phyloP scores from a whole-genome alignment of 2,329 filamentous ascomycete genomes.

The Dryadomyces quercus-mongolicae region DNA sequence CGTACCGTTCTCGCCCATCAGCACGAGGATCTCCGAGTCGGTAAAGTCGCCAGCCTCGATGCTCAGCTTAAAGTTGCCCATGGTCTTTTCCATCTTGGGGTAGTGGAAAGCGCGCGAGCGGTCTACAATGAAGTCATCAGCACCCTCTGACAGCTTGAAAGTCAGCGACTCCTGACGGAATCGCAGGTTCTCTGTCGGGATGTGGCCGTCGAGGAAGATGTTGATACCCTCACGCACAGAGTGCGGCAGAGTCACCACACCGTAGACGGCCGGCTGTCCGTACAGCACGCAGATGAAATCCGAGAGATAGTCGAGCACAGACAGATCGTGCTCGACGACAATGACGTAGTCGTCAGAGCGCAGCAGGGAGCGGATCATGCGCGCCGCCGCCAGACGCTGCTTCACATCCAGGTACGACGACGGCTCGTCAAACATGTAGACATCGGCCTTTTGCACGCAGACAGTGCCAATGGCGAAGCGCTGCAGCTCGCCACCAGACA shows the following conservation, averaged over 20 bases:
- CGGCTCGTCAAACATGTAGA: slow-evolving; percentile 99
- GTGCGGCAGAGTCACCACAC: slow-evolving; percentile 90
- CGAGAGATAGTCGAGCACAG: slow-evolving; percentile 94
- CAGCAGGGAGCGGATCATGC: slow-evolving; percentile 83
- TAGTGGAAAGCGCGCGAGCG: slow-evolving; percentile 78
- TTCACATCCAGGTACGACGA: slow-evolving; percentile 99
- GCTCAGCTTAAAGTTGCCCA: slow-evolving; percentile 62
- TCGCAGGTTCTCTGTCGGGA: slow-evolving; percentile 94
- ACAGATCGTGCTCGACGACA: slow-evolving; percentile 98
- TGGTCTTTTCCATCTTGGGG: slow-evolving; percentile 82
- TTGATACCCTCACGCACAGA: slow-evolving; percentile 99
- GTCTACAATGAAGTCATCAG: slow-evolving; percentile 79
- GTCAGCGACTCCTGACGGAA: slow-evolving; percentile 96
- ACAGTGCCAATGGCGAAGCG: slow-evolving; percentile 95
- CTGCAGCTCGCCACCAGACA: slow-evolving; percentile 96
- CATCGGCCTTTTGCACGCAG: slow-evolving; percentile 90
- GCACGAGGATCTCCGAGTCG: slow-evolving; percentile 96
- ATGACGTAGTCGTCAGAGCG: slow-evolving; percentile 91
- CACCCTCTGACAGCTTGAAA: slow-evolving; percentile 83
- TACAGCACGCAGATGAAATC: slow-evolving; percentile 98
- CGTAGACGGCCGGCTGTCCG: slow-evolving; percentile 88
- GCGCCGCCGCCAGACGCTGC: slow-evolving; percentile 86
- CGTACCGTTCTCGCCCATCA: slow-evolving; percentile 99
- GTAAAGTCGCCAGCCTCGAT: slow-evolving; percentile 83
- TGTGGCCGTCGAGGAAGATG: slow-evolving; percentile 92